A percentile compares a stretch with the other conserved stretches of the same genome.
These are phyloP conservation scores for Sarocladiaceae sp. DNA, from an alignment of 2,329 filamentous ascomycete genomes.

Conservation along the genomic window DNA sequence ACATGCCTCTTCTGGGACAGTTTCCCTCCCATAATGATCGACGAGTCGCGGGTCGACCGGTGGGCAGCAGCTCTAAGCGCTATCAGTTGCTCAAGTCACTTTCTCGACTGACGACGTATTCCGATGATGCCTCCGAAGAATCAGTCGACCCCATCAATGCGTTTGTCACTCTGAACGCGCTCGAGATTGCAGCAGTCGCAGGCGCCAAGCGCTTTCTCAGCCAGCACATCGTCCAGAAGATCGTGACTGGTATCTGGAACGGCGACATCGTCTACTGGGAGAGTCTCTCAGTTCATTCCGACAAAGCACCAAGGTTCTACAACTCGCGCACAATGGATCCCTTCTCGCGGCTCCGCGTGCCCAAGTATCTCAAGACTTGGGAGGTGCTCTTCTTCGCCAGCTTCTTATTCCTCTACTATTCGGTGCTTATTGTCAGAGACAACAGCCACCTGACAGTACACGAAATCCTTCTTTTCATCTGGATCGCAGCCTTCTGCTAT, in stretches of 20 bases:
- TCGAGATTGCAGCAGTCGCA: slow-evolving; percentile 79
- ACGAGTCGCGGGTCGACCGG: slow-evolving; percentile 17
- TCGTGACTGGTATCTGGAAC: slow-evolving; percentile 79
- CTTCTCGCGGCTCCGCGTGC: slow-evolving; percentile 70
- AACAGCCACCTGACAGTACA: slow-evolving; percentile 57
- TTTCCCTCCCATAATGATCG: slow-evolving; percentile 9
- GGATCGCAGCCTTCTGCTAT: slow-evolving; percentile 82
- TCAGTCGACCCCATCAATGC: slow-evolving; percentile 58
- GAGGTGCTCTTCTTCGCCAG: slow-evolving; percentile 74
- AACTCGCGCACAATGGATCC: slow-evolving; percentile 61
- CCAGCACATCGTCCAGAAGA: slow-evolving; percentile 73
- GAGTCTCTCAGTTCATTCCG: slow-evolving; percentile 62
- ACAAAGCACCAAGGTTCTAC: slow-evolving; percentile 72
- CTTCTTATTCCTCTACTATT: slow-evolving; percentile 77
- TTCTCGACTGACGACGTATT: slow-evolving; percentile 42
- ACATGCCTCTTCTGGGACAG: slow-evolving; percentile 37
- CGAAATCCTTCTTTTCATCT: slow-evolving; percentile 73
- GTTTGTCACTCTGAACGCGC: slow-evolving; percentile 74
- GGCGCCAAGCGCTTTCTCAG: slow-evolving; percentile 80
- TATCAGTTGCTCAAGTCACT: slow-evolving; percentile 47
- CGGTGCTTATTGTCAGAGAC: slow-evolving; percentile 72
- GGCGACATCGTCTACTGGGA: slow-evolving; percentile 88
- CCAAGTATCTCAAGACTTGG: slow-evolving; percentile 77
- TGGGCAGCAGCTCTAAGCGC: slow-evolving; percentile 37
- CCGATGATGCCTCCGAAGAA: slow-evolving; percentile 30